Evolutionary conservation across 1,139 yeast species (phyloP), one percentile per base, ranked within the genome.

Genomic region (Debaryomycetaceae sp.): DNA sequence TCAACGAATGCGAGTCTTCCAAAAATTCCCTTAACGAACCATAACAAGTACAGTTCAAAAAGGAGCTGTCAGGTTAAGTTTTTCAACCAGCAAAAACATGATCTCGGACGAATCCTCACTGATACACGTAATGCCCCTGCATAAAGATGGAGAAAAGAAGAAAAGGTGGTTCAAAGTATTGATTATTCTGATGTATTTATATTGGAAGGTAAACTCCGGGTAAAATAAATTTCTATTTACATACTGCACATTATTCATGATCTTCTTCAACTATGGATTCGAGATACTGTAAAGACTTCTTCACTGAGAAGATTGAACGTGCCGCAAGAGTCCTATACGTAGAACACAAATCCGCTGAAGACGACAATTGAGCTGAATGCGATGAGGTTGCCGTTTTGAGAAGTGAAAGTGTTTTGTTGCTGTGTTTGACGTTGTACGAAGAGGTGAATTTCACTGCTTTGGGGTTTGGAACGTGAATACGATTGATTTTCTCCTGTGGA

Each of bases 101-200:
- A 88, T 88, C 98, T 91, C 98, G 98, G 98, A 92, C 96, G 96
- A 89, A 89, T 92, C 98, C 97, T 91, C 98, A 91, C 96, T 89
- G 98, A 91, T 87, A 88, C 95, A 95, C 96, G 98, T 91, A 91
- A 89, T 89, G 96, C 97, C 98, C 98, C 87, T 86, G 98, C 98
- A 91, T 88, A 92, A 91, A 85, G 96, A 89, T 89, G 66, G 59
- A 63, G 83, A 66, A 59, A 59, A 59, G 63, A 60, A 61, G 35
- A 42, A 38, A 37, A 49, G 40, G 31, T 29, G 28, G 19, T 18
- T 24, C 14, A 13, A 4, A 34, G 29, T 36, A 16, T 18, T 26
- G 40, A 40, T 37, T 33, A 24, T 31, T 33, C 35, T 18, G 39
- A 37, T 37, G 30, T 36, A 34, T 36, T 35, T 41, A 40, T 40